Evolutionary conservation across 2,329 filamentous ascomycete genomes (phyloP), one percentile per base, ranked within the genome.

Genomic region (Aspergillus arachidicola): DNA sequence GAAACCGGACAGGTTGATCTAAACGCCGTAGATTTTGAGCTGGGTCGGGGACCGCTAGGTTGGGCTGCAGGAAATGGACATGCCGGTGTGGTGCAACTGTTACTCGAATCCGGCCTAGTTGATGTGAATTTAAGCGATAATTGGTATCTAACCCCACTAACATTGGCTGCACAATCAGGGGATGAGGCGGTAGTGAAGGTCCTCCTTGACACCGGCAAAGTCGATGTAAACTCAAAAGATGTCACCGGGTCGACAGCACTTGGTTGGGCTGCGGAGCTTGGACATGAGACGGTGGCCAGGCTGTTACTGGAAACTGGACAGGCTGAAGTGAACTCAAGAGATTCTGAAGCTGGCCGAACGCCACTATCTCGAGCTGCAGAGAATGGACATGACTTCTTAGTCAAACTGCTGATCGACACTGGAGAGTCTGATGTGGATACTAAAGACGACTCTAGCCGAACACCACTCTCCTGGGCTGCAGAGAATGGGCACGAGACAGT

Each of bases 391-490:
- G 43, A 59, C 12, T 16, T 46, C 14, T 30, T 59, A 16, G 57
- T 51, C 30, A 59, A 51, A 51, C n/a, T 53, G 45, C 28, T 59
- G 19, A 7, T 58, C 21, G 41, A 48, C 12, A 48, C 23, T 6
- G 56, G 41, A 23, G 21, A 28, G n/a, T 46, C 26, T 32, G 45
- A 53, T 41, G 12, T 54, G 34, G 45, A 45, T 23, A 16, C 30
- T n/a, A 28, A 41, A 19, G 50, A 50, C 46, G 36, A 12, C 9
- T 26, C 21, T 36, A 34, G 34, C 4, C 21, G 32, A 23, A 59
- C 57, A 19, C 57, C 57, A 26, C 38, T 59, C 6, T 38, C 46
- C 34, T 19, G 23, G 30, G 57, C 57, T 43, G 57, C 46, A 38
- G 34, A 21, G 6, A 34, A 59, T 43, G 57, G 57, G n/a, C 34